Evolutionary conservation across 768 basidiomycete species (phyloP).

Genomic region (Rhodotorula kratochvilovae): DNA sequence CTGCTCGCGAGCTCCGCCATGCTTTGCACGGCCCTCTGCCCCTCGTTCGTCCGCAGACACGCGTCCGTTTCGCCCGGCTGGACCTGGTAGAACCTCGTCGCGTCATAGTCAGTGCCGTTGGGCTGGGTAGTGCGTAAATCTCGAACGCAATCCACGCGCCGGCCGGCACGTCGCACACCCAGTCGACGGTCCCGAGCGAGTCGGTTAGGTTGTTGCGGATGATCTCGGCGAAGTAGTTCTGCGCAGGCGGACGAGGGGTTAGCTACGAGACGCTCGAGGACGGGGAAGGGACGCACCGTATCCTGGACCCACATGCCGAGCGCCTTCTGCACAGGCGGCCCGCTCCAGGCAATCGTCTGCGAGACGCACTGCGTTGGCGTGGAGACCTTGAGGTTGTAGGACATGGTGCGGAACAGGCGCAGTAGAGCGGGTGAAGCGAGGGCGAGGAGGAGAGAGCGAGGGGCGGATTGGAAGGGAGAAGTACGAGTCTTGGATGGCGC

Average conservation of each 20-base stretch:
- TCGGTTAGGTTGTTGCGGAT: background rate
- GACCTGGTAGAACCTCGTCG: background rate
- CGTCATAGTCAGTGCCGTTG: background rate
- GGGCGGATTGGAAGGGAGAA: no score
- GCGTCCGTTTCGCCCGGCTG: conserved; percentile 13
- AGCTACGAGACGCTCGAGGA: no score
- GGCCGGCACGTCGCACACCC: conserved; percentile 13
- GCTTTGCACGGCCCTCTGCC: background rate
- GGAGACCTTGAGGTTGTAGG: background rate
- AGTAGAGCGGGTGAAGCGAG: background rate
- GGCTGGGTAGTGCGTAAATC: background rate
- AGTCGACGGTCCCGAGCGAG: background rate
- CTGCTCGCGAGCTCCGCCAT: conserved; percentile 1
- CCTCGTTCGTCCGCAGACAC: conserved; percentile 1
- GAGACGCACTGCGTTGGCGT: conserved; percentile 8
- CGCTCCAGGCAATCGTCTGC: background rate
- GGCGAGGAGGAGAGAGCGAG: background rate
- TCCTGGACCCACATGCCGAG: background rate
- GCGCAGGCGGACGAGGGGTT: background rate
- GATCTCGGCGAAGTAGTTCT: conserved; percentile 11
- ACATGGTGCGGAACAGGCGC: background rate
- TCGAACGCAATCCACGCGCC: conserved; percentile 12
- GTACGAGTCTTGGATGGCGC: no score
- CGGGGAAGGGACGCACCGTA: background rate
- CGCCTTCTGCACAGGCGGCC: background rate